Evolutionary conservation across 2,329 filamentous ascomycete species (phyloP).

Genomic region (Cyanodermella asteris): DNA sequence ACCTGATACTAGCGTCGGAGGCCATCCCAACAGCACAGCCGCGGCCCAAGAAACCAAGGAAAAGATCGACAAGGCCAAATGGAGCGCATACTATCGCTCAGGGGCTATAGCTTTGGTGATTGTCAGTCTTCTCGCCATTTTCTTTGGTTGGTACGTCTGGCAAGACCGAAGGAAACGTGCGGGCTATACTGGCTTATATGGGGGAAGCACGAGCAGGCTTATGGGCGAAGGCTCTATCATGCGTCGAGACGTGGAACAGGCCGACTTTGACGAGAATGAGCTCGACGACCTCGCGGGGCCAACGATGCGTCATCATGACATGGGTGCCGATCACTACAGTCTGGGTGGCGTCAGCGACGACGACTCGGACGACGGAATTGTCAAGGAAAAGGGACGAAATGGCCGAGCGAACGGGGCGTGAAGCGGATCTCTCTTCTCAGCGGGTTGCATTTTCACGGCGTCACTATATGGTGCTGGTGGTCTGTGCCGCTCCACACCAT

Average conservation of each 20-base stretch:
- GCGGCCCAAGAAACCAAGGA: conserved; percentile 46
- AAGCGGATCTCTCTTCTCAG: too few species aligned
- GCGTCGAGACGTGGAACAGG: conserved; percentile 37
- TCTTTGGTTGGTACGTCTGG: conserved; percentile 54
- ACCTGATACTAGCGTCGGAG: conserved; percentile 54
- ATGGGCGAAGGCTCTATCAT: conserved; percentile 14
- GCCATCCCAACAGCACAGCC: conserved; percentile 44
- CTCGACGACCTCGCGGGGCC: conserved; percentile 27
- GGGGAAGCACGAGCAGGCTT: conserved; percentile 10
- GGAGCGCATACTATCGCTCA: conserved; percentile 72
- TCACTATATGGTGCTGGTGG: too few species aligned
- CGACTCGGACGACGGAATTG: conserved; percentile 11
- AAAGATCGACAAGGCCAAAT: conserved; percentile 63
- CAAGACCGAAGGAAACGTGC: conserved; percentile 26
- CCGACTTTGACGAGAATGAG: conserved; percentile 39
- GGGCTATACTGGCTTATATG: conserved; percentile 23
- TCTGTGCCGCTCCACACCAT: too few species aligned
- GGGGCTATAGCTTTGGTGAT: conserved; percentile 70
- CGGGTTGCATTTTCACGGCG: too few species aligned
- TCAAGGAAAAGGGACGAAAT: conserved; percentile 2
- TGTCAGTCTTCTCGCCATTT: conserved; percentile 47
- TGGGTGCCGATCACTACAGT: conserved; percentile 19
- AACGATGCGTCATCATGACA: conserved; percentile 11
- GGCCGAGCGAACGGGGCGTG: conserved; percentile 5
- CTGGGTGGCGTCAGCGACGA: conserved; percentile 24